phyloP scores from a whole-genome alignment of 2,329 filamentous ascomycete species.

The Blumeria graminis region DNA sequence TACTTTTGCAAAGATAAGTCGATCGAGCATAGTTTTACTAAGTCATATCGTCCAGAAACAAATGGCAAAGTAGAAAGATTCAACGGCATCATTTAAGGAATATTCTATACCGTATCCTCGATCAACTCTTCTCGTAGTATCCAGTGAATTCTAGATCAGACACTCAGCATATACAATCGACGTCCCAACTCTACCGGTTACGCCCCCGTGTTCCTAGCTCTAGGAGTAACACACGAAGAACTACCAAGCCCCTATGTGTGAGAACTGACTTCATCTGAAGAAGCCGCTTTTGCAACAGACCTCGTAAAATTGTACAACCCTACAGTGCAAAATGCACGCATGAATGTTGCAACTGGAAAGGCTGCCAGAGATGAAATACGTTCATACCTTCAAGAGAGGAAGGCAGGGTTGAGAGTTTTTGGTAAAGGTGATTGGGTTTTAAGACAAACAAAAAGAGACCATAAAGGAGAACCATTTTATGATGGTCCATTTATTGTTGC shows the following conservation, averaged over 20 bases:
- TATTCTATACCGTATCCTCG: neutral
- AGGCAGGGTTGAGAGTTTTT: neutral
- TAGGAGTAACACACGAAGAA: neutral
- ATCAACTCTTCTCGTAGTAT: neutral
- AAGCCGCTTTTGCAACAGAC: neutral
- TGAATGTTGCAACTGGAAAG: neutral
- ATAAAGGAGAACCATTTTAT: neutral
- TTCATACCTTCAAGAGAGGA: neutral
- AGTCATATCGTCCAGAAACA: neutral
- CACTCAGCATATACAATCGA: neutral
- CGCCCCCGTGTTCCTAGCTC: neutral
- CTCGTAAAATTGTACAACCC: neutral
- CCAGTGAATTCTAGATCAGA: neutral
- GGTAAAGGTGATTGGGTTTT: neutral
- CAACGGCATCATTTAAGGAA: neutral
- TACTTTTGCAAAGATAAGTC: neutral
- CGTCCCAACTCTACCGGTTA: neutral
- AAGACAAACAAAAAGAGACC: neutral
- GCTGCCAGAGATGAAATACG: neutral
- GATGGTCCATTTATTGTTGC: neutral
- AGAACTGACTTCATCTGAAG: neutral
- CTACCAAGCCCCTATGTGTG: neutral
- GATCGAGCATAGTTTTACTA: neutral
- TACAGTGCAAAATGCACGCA: neutral
- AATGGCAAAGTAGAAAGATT: conserved; percentile 1